Evolutionary conservation across 2,329 filamentous ascomycete species (phyloP), one percentile per base, ranked within the genome.

Genomic region (Fusarium torulosum): DNA sequence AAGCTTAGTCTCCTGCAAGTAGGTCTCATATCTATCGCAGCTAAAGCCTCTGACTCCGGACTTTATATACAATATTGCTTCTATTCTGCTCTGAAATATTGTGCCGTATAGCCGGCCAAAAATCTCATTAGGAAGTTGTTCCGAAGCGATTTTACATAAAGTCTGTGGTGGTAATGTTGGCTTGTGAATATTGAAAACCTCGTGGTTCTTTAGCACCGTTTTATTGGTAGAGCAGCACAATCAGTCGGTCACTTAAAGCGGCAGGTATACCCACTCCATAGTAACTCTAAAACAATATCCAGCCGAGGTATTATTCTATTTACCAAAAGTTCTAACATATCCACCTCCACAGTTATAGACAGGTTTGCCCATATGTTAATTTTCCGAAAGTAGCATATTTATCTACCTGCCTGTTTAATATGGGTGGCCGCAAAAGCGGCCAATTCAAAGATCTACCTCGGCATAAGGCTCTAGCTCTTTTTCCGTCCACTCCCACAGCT

Each of bases 221-320:
- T 42, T 3, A 56, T 56, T 56, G 53, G 53, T 15, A 14, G 35
- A 19, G 7, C 9, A 7, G 17, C 9, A 17, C 35, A n/a, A n/a
- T 17, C 19, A n/a, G 29, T 56, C 53, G 53, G 53, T 56, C 46
- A 42, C 53, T 46, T 3, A n/a, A 56, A 53, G 8, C 35, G 35
- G 35, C 35, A 37, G 35, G 35, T 25, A 9, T 25, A 25, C 25
- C 25, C 25, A 9, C n/a, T n/a, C n/a, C n/a, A n/a, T n/a, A n/a
- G n/a, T n/a, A n/a, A n/a, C n/a, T n/a, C n/a, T n/a, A n/a, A n/a
- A n/a, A n/a, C n/a, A n/a, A n/a, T n/a, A n/a, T n/a, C n/a, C n/a
- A 31, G 10, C 29, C 29, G 29, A 31, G 29, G 29, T 14, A 31
- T 15, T 10, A 15, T 31, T 31, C 6, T 14, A 14, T 31, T 6